Percentiles rank a stretch among this genome's conserved stretches.
phyloP scores from a whole-genome alignment of 306 rosid species.

The Pachyrhizus erosus region DNA sequence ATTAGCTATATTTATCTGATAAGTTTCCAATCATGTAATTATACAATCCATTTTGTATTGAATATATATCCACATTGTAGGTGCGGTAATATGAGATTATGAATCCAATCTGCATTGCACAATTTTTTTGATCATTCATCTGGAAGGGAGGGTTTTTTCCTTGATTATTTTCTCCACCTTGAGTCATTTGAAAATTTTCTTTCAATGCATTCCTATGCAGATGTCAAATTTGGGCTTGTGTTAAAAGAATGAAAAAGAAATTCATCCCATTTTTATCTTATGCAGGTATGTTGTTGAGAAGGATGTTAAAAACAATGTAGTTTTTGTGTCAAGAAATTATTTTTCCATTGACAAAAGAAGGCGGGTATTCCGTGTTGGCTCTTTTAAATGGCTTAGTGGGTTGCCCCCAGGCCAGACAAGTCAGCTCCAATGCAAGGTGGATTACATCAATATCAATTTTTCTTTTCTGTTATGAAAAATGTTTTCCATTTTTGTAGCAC shows the following conservation, averaged over 20 bases:
- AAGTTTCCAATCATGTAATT: conserved; percentile 23
- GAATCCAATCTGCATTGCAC: background rate
- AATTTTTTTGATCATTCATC: background rate
- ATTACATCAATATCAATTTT: conserved; percentile 22
- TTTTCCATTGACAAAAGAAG: conserved; percentile 90
- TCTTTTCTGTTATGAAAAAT: background rate
- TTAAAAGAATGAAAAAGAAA: background rate
- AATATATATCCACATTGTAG: conserved; percentile 27
- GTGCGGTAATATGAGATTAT: conserved; percentile 10
- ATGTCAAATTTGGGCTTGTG: background rate
- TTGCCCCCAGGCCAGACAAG: conserved; percentile 57
- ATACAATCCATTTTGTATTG: conserved; percentile 10
- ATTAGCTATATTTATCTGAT: conserved; percentile 25
- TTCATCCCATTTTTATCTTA: conserved; percentile 18
- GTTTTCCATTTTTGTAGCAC: conserved; percentile 1
- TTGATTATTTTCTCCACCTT: background rate
- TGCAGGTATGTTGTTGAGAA: conserved; percentile 96
- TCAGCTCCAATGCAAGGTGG: conserved; percentile 83
- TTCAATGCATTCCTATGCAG: conserved; percentile 7
- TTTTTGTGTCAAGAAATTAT: conserved; percentile 93
- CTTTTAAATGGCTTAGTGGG: conserved; percentile 85
- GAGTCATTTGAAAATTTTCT: conserved; percentile 3
- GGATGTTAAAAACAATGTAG: conserved; percentile 81
- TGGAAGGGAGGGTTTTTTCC: background rate
- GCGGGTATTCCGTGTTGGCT: conserved; percentile 81